Conservation (phyloP, 768 basidiomycete genomes). For the Mycena leptocephala region DNA sequence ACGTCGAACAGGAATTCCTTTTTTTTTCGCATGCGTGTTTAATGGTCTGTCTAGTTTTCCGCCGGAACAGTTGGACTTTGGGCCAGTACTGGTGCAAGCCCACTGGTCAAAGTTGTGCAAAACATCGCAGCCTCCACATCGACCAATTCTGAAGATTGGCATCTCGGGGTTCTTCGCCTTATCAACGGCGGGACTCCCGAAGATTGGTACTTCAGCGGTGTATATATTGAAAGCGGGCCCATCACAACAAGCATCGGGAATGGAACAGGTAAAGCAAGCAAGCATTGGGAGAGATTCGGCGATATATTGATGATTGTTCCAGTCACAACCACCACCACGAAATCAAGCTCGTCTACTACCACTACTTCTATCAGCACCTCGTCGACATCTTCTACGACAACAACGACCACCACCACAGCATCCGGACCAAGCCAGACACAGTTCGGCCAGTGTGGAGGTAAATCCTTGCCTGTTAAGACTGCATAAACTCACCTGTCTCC, state of each 20-base stretch:
- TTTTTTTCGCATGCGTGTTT: not conserved
- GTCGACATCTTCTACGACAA: slow-evolving; percentile 45
- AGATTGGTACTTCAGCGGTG: slow-evolving; percentile 74
- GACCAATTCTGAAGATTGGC: slow-evolving; percentile 75
- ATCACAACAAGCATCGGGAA: slow-evolving; percentile 69
- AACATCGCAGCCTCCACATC: slow-evolving; percentile 66
- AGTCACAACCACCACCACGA: slow-evolving; percentile 34
- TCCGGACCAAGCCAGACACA: slow-evolving; percentile 58
- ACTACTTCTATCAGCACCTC: slow-evolving; percentile 41
- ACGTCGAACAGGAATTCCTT: slow-evolving; percentile 42
- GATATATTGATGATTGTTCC: not conserved
- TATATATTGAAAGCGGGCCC: slow-evolving; percentile 72
- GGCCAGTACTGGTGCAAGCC: slow-evolving; percentile 65
- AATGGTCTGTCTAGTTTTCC: slow-evolving; percentile 60
- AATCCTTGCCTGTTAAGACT: not conserved
- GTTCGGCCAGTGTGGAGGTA: slow-evolving; percentile 71
- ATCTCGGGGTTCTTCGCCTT: slow-evolving; percentile 74
- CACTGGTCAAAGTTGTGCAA: slow-evolving; percentile 65
- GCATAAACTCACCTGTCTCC: not conserved
- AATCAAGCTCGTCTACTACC: slow-evolving; percentile 41
- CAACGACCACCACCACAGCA: slow-evolving; percentile 51
- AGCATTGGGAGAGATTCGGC: not conserved
- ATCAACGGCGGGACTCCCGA: slow-evolving; percentile 58
- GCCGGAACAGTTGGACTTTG: slow-evolving; percentile 71
- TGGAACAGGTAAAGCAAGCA: slow-evolving; percentile 12